phyloP scores from a whole-genome alignment of 371 early-diverging fungal species.

The Nematocida sp. region DNA sequence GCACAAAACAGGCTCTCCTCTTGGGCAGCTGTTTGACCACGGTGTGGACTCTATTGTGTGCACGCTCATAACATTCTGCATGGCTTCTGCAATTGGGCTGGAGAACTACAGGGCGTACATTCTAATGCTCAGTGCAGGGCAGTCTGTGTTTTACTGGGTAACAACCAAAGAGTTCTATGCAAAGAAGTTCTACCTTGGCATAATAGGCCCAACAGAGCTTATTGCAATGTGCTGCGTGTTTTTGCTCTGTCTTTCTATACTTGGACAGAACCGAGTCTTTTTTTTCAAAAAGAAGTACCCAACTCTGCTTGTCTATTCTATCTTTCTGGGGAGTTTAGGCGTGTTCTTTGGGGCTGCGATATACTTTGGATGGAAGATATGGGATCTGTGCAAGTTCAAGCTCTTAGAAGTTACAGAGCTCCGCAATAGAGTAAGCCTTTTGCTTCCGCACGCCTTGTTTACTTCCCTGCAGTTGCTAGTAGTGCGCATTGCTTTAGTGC shows the following conservation, averaged over 20 bases:
- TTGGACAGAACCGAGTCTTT: not conserved
- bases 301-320: not conserved
- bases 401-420: not conserved
- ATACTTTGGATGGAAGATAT: not conserved
- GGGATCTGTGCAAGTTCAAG: too few species aligned
- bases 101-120: constrained; percentile 26
- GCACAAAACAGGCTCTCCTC: constrained; percentile 79
- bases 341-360: not conserved
- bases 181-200: constrained; percentile 76
- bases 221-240: constrained; percentile 66
- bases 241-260: constrained; percentile 13
- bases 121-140: constrained; percentile 34
- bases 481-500: too few species aligned
- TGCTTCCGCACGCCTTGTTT: not conserved
- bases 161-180: constrained; percentile 91
- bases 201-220: constrained; percentile 88
- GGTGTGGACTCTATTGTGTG: constrained; percentile 60
- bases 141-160: constrained; percentile 74
- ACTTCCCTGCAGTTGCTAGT: not conserved
- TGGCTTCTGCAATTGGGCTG: constrained; percentile 66
- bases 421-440: not conserved
- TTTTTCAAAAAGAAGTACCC: not conserved
- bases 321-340: not conserved
- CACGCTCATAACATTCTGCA: constrained; percentile 55
- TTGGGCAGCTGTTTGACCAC: constrained; percentile 80